Evolutionary conservation across 345 rosid genomes (phyloP), one percentile per base, ranked within the genome.

Genomic region (Raphanus sativus): DNA sequence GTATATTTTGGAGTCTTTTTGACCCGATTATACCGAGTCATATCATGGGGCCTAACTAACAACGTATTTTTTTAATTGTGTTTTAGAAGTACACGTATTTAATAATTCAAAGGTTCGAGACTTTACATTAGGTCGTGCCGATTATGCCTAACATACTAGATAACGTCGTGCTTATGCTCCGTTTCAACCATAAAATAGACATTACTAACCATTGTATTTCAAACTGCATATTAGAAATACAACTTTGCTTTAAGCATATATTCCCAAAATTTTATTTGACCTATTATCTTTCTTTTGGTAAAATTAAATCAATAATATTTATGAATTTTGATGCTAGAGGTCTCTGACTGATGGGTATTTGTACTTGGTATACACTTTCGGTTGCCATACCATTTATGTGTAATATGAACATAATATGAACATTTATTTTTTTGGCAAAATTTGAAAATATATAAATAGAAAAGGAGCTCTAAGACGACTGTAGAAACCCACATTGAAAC

Each of bases 191-290:
- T 32, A 24, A 21, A 21, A 58, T 65, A 9, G 61, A 56, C 61
- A 21, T 65, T 24, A 40, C 12, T 45, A 58, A 26, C 16, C 10
- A 33, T 69, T 45, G 17, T 55, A 13, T 56, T 63, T 17, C 34
- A 38, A 54, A 12, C 67, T 30, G 56, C 42, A 26, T 42, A 66
- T 77, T 17, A 40, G 24, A 58, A 25, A 48, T 59, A 72, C 48
- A 8, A 58, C 4, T 33, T 33, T 58, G 59, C 73, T 38, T 59
- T 42, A 66, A 3, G 33, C 72, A 72, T 59, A n/a, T 66, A 45
- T 78, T 71, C 59, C 12, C 16, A 66, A 73, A 15, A 34, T 61
- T 67, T 61, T 65, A 28, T 61, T 78, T 65, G 69, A 73, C 74
- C 34, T 66, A 16, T 26, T 45, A 33, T 71, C 40, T 2, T 13